Percentiles rank a stretch among this genome's conserved stretches.
These are phyloP conservation scores for Ascodesmis nigricans DNA, from an alignment of 495 filamentous ascomycete species.

Conservation along the genomic window DNA sequence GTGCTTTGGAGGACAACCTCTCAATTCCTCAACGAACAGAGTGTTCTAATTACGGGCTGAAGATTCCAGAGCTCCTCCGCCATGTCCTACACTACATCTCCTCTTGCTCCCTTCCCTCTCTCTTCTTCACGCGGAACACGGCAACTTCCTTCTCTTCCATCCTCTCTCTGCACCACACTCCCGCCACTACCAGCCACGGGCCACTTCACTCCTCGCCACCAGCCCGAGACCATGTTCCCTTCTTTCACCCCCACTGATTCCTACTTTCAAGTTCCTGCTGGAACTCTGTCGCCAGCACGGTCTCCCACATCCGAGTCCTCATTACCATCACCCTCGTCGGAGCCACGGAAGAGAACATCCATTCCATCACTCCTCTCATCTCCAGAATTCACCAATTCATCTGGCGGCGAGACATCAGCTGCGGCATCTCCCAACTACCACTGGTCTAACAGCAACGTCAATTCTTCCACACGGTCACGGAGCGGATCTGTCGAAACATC, in stretches of 20 bases:
- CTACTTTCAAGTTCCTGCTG: no score
- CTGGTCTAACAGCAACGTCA: conserved; percentile 18
- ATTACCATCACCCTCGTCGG: conserved; percentile 13
- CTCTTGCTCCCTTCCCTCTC: conserved; percentile 2
- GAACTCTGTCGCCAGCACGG: no score
- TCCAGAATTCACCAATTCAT: conserved; percentile 15
- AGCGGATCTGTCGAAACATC: conserved; percentile 18
- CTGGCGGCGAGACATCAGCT: conserved; percentile 17
- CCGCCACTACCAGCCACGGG: conserved; percentile 1
- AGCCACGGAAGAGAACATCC: conserved; percentile 16
- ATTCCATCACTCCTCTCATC: conserved; percentile 19
- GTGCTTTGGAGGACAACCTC: no score
- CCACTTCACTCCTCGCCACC: conserved; percentile 1
- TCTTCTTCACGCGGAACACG: conserved; percentile 5
- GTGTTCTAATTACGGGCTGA: no score
- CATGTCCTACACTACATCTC: no score
- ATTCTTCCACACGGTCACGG: conserved; percentile 14
- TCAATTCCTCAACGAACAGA: no score
- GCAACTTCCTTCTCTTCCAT: conserved; percentile 4
- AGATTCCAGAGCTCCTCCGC: no score
- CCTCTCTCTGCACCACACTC: conserved; percentile 2
- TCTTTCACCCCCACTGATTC: conserved; percentile 6
- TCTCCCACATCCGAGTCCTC: conserved; percentile 13
- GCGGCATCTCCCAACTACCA: conserved; percentile 13
- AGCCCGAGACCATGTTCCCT: background rate